phyloP scores from a whole-genome alignment of 2,329 filamentous ascomycete species.

The Hyphodiscus sp. region DNA sequence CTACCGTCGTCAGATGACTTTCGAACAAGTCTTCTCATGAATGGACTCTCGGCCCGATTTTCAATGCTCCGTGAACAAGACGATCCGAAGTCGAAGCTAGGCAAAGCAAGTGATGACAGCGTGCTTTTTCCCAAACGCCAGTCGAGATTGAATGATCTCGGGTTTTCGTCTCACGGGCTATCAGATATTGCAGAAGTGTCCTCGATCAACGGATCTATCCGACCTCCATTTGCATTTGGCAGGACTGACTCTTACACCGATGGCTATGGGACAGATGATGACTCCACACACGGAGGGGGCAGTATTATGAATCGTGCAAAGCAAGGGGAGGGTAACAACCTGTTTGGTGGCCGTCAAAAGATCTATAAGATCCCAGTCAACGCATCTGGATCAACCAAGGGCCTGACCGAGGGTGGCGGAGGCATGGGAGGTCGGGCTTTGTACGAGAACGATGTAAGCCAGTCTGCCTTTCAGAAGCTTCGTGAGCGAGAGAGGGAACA shows the following conservation, averaged over 20 bases:
- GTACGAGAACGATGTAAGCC: constrained; percentile 80
- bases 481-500: constrained; percentile 40
- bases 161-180: constrained; percentile 44
- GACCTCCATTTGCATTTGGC: constrained; percentile 52
- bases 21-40: constrained; percentile 92
- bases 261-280: constrained; percentile 58
- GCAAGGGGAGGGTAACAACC: constrained; percentile 80
- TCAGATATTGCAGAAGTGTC: constrained; percentile 87
- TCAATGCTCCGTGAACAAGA: constrained; percentile 96
- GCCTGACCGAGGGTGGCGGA: constrained; percentile 31
- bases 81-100: constrained; percentile 79
- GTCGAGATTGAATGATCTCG: constrained; percentile 67
- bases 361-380: constrained; percentile 75
- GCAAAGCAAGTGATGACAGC: constrained; percentile 93
- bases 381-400: constrained; percentile 37
- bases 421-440: constrained; percentile 61
- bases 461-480: constrained; percentile 78
- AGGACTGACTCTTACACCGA: constrained; percentile 61
- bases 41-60: constrained; percentile 86
- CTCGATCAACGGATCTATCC: constrained; percentile 60
- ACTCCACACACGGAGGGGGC: constrained; percentile 47
- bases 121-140: constrained; percentile 74
- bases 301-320: constrained; percentile 82
- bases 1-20: constrained; percentile 85
- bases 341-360: constrained; percentile 95